Conservation (phyloP, 805 yeast species). For the Saturnispora serradocipensis region DNA sequence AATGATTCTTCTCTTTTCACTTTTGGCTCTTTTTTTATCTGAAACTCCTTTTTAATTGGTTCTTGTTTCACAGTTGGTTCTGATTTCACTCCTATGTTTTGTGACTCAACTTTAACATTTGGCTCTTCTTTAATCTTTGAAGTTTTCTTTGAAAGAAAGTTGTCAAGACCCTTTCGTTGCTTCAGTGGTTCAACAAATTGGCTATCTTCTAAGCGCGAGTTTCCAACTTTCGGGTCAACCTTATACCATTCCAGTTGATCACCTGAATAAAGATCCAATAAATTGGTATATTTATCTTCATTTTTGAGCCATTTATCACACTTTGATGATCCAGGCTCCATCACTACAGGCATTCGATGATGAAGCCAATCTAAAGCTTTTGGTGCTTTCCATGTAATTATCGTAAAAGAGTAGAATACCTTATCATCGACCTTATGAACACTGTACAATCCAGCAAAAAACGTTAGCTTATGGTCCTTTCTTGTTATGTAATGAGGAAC, state of each 20-base stretch:
- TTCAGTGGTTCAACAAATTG: slow-evolving; percentile 25
- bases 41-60: not conserved
- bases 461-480: slow-evolving; percentile 43
- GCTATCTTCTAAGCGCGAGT: slow-evolving; percentile 39
- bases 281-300: slow-evolving; percentile 26
- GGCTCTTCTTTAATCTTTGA: not conserved
- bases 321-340: slow-evolving; percentile 41
- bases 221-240: slow-evolving; percentile 60
- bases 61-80: not conserved
- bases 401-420: slow-evolving; percentile 44
- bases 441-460: slow-evolving; percentile 51
- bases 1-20: not conserved
- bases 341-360: slow-evolving; percentile 64
- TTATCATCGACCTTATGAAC: slow-evolving; percentile 22
- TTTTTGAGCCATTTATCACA: slow-evolving; percentile 49
- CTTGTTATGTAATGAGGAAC: slow-evolving; percentile 59
- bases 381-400: slow-evolving; percentile 68
- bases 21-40: not conserved
- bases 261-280: not conserved
- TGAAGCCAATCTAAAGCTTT: slow-evolving; percentile 60
- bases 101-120: not conserved
- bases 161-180: not conserved
- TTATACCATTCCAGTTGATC: slow-evolving; percentile 38
- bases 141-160: not conserved
- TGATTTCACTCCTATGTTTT: not conserved